These are phyloP conservation scores for Diaporthe helianthi DNA, from an alignment of 2,329 filamentous ascomycete genomes.

Conservation along the genomic window DNA sequence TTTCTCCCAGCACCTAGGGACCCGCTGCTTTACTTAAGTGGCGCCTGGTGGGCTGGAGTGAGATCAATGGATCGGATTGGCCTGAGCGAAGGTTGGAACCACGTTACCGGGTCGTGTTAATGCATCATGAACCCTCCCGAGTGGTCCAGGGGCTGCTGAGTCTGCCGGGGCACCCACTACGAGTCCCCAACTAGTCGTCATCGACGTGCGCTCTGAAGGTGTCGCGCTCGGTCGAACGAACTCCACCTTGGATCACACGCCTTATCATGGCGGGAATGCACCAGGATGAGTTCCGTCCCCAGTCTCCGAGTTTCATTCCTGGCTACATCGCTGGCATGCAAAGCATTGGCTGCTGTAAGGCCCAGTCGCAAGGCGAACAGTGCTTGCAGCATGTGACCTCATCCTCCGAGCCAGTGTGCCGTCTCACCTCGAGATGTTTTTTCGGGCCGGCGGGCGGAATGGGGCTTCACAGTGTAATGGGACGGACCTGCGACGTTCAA, in stretches of 20 bases:
- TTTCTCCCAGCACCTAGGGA: background rate
- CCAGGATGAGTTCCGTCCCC: constrained; percentile 11
- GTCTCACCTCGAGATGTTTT: background rate
- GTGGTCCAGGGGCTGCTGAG: constrained; percentile 2
- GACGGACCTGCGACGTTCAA: background rate
- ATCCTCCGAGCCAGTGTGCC: background rate
- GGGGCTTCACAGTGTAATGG: background rate
- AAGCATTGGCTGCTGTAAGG: constrained; percentile 3
- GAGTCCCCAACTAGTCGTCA: constrained; percentile 19
- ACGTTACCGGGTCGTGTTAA: constrained; percentile 13
- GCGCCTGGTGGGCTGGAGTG: background rate
- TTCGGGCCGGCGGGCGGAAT: background rate
- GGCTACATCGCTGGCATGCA: background rate
- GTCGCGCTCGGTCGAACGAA: constrained; percentile 11
- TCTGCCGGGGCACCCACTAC: constrained; percentile 19
- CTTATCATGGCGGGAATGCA: constrained; percentile 2
- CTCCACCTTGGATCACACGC: constrained; percentile 18
- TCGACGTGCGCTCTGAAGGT: constrained; percentile 3
- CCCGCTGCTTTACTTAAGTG: constrained; percentile 11
- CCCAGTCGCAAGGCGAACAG: background rate
- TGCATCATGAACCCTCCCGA: constrained; percentile 23
- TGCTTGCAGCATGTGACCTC: constrained; percentile 11
- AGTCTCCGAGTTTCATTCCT: background rate
- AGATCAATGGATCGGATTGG: constrained; percentile 7
- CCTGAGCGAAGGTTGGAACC: constrained; percentile 22